phyloP scores from a whole-genome alignment of 1,284 basidiomycete species.

The Cystodermella granulosa region DNA sequence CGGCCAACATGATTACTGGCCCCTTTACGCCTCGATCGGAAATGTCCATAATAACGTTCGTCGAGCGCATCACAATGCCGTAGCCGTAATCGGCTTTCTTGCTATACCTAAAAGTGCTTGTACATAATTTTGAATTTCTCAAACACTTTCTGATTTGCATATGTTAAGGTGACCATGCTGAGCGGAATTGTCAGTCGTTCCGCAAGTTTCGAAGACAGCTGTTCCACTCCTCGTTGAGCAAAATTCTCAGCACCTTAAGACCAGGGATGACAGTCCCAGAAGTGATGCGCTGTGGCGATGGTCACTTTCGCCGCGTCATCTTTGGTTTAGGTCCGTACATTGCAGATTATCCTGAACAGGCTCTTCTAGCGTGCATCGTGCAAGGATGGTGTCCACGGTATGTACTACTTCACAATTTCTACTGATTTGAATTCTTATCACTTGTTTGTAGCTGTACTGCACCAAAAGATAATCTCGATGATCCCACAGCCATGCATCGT shows the following conservation, averaged over 20 bases:
- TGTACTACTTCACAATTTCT: constrained; percentile 3
- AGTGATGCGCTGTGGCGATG: constrained; percentile 23
- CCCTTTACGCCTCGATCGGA: constrained; percentile 26
- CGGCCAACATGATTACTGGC: constrained; percentile 33
- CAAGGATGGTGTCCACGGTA: constrained; percentile 25
- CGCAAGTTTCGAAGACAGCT: not conserved
- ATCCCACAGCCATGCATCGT: constrained; percentile 9
- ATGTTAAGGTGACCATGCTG: no score
- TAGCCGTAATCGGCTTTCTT: not conserved
- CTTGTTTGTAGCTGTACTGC: constrained; percentile 23
- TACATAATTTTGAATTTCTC: not conserved
- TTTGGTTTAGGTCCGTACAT: constrained; percentile 25
- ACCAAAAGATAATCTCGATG: constrained; percentile 18
- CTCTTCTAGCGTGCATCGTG: constrained; percentile 16
- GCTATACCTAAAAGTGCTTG: not conserved
- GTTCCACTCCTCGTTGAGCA: not conserved
- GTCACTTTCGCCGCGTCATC: constrained; percentile 16
- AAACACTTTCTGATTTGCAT: no score
- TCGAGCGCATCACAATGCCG: not conserved
- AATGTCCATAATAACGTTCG: constrained; percentile 18
- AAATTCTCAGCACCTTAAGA: constrained; percentile 2
- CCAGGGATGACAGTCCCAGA: constrained; percentile 20
- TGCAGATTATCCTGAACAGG: constrained; percentile 27
- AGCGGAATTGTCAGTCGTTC: no score
- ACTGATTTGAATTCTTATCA: not conserved